Base-by-base conservation (phyloP, 495 filamentous ascomycete species). In the Tetracladium setigerum region DNA sequence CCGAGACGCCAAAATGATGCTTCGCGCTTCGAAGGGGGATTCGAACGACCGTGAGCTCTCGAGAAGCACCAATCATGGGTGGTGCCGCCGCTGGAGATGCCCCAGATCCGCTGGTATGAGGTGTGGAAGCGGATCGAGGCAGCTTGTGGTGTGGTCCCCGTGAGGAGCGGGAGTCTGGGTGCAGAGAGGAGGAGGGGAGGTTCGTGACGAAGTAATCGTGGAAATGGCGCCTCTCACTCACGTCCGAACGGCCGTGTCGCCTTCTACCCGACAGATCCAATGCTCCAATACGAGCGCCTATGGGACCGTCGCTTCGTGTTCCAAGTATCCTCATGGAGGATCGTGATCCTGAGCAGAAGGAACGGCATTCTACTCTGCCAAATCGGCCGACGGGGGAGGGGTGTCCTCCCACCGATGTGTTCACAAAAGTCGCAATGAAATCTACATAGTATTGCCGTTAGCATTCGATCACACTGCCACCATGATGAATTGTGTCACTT, bases 161-260 rank as follows among this genome's bases (percentile, higher is more conserved):
- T 1, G 72, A 62, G 15, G 74, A 71, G 30, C 77, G 76, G 15
- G 87, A 84, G 59, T 98, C 92, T 9, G 92, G 91, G 57, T 95
- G 86, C 12, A 96, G 74, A 0, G 91, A 96, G 35, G 87, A 91
- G 16, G 89, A 94, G 5, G 92, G 92, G 0, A 98, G 74, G 63
- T 96, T 86, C 5, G 92, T 95, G 30, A 96, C 86, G 62, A 98
- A 98, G 71, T 98, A 98, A 52, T 92, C 87, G 68, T 94, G 89
- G 67, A 96, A 97, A 50, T 70, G 62, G 19, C 83, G 83, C 5
- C 65, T 71, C 42, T 65, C 6, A 16, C 9, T n/a, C 13, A 36
- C 34, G 3, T 36, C 13, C 16, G 5, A 9, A 36, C 34, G 2
- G 34, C 10, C 34, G 34, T 36, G 34, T 27, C 22, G 22, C 22